Conservation (phyloP, 1,139 yeast species). For the Magnusiomyces ingens region DNA sequence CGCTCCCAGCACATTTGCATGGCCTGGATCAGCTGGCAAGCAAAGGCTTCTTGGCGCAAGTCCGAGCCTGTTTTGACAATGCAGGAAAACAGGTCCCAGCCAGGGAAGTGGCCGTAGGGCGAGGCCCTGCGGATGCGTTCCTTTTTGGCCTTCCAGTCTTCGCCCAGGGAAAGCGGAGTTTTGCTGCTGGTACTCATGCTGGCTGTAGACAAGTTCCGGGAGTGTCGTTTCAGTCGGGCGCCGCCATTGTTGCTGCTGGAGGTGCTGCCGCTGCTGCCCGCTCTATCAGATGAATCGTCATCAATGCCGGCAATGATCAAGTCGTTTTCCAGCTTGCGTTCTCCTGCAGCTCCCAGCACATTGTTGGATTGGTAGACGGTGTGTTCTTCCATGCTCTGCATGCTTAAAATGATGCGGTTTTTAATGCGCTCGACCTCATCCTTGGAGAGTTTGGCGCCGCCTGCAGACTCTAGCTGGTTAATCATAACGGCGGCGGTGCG, state of each 20-base stretch:
- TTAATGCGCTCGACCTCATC: conserved; percentile 72
- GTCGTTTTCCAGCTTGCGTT: conserved; percentile 84
- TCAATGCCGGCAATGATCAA: conserved; percentile 67
- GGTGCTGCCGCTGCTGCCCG: conserved; percentile 33
- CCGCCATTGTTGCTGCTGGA: conserved; percentile 17
- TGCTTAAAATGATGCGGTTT: conserved; percentile 72
- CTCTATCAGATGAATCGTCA: conserved; percentile 31
- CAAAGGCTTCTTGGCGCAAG: conserved; percentile 93
- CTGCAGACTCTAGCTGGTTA: conserved; percentile 60
- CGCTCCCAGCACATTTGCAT: conserved; percentile 79
- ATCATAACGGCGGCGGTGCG: conserved; percentile 93
- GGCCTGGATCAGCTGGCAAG: conserved; percentile 84
- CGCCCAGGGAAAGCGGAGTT: conserved; percentile 51
- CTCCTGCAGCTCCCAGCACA: conserved; percentile 55
- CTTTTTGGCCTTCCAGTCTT: conserved; percentile 83
- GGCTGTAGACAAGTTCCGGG: not conserved
- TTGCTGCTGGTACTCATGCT: not conserved
- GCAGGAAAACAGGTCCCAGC: conserved; percentile 93
- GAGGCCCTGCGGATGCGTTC: conserved; percentile 72
- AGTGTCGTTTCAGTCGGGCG: not conserved
- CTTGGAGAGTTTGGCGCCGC: conserved; percentile 52
- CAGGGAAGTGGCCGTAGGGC: conserved; percentile 73
- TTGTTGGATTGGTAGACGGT: conserved; percentile 30
- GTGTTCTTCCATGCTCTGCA: conserved; percentile 77
- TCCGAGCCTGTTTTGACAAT: conserved; percentile 96